phyloP scores from a whole-genome alignment of 495 filamentous ascomycete genomes.

The Xanthoparmelia taractica region DNA sequence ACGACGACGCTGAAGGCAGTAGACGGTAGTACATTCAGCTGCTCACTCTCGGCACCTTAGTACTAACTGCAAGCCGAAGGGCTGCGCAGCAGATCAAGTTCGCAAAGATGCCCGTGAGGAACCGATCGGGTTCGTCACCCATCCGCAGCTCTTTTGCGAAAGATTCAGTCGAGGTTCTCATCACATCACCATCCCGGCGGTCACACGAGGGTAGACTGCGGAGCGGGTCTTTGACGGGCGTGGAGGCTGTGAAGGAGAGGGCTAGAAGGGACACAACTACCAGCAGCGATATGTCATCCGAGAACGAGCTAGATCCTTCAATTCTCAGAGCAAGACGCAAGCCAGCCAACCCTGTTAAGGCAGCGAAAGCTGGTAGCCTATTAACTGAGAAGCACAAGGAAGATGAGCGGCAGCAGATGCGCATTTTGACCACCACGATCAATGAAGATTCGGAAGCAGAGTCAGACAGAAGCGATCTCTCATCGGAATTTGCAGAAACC shows the following conservation, averaged over 20 bases:
- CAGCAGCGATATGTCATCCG: constrained; percentile 86
- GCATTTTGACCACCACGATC: constrained; percentile 39
- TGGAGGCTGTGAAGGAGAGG: constrained; percentile 66
- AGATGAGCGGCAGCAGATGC: constrained; percentile 45
- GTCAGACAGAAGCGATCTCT: constrained; percentile 55
- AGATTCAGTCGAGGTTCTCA: constrained; percentile 48
- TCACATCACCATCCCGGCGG: constrained; percentile 48
- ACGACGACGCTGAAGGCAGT: constrained; percentile 66
- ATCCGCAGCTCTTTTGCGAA: constrained; percentile 50
- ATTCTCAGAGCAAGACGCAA: constrained; percentile 47
- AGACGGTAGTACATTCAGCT: constrained; percentile 31
- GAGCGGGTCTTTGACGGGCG: constrained; percentile 67
- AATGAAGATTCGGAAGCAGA: constrained; percentile 58
- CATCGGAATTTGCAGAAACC: constrained; percentile 61
- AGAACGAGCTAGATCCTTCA: constrained; percentile 71
- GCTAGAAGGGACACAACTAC: constrained; percentile 78
- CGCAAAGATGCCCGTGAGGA: constrained; percentile 84
- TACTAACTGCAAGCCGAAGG: constrained; percentile 29
- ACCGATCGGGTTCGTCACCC: constrained; percentile 79
- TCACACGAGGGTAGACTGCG: constrained; percentile 44
- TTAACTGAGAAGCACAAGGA: constrained; percentile 52
- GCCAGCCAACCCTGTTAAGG: constrained; percentile 47
- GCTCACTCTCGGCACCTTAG: constrained; percentile 21
- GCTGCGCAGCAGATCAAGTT: constrained; percentile 82
- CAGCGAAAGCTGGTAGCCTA: constrained; percentile 49